These are phyloP conservation scores for Paecilomyces dactylethromorphus DNA, from an alignment of 2,329 filamentous ascomycete genomes.

Conservation along the genomic window DNA sequence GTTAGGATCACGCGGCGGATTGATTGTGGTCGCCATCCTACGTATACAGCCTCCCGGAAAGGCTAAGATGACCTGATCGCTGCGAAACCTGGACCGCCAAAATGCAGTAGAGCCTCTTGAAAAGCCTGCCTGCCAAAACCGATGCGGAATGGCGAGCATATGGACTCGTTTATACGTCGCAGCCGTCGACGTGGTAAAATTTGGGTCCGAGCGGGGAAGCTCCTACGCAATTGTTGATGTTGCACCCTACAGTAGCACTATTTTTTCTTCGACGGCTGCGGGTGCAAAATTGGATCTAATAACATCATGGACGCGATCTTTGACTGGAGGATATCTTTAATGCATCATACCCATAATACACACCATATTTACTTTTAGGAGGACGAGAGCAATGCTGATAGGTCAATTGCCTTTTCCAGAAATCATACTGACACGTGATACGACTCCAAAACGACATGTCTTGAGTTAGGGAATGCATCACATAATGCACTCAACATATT, in stretches of 20 bases:
- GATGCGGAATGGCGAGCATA: neutral
- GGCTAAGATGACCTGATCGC: neutral
- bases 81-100: neutral
- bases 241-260: neutral
- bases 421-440: too few relatives aligned
- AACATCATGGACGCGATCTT: neutral
- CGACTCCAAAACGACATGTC: too few relatives aligned
- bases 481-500: too few relatives aligned
- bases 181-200: neutral
- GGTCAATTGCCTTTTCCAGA: too few relatives aligned
- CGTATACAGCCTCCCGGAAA: constrained; percentile 12
- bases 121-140: neutral
- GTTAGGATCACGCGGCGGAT: constrained; percentile 67
- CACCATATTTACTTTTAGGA: neutral
- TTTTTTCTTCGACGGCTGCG: neutral
- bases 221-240: neutral
- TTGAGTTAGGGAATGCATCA: too few relatives aligned
- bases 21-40: constrained; percentile 35
- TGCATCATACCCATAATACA: neutral
- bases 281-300: neutral
- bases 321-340: neutral
- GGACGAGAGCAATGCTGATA: neutral
- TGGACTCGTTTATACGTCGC: neutral
- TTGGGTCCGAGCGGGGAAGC: neutral
- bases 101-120: neutral